These are phyloP conservation scores for Trifolium repens DNA, from an alignment of 306 rosid genomes.

Conservation along the genomic window DNA sequence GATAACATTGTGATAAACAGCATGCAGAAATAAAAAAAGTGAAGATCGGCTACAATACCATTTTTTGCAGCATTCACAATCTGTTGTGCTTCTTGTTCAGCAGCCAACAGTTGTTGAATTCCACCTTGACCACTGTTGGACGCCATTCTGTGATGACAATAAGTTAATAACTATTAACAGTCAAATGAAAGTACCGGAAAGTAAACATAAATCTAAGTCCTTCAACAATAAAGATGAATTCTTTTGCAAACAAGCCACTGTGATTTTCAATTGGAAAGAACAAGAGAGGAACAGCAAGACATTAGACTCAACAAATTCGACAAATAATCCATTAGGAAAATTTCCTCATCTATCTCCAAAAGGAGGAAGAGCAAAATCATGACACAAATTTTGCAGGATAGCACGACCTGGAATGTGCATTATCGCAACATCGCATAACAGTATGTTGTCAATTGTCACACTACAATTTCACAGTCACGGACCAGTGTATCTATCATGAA, in stretches of 20 bases:
- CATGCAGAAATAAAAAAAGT: background rate
- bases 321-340: background rate
- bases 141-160: slow-evolving; percentile 67
- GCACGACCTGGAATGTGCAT: background rate
- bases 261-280: background rate
- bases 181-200: slow-evolving; percentile 12
- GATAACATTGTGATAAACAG: slow-evolving; percentile 3
- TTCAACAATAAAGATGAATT: background rate
- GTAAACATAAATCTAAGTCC: slow-evolving; percentile 6
- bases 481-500: background rate
- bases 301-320: background rate
- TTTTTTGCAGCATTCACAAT: slow-evolving; percentile 84
- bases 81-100: slow-evolving; percentile 89
- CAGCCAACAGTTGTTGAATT: slow-evolving; percentile 88
- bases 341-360: slow-evolving; percentile 8
- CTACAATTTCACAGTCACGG: background rate
- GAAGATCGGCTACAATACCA: slow-evolving; percentile 50
- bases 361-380: background rate
- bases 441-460: slow-evolving; percentile 15
- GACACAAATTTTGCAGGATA: background rate
- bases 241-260: background rate
- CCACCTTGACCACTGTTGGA: slow-evolving; percentile 81
- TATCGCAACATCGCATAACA: background rate
- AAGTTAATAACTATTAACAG: background rate
- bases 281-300: background rate